Percentiles rank a stretch among this genome's conserved stretches.
Evolutionary conservation across 2,329 filamentous ascomycete species (phyloP).

Genomic region (Colletotrichum melonis): DNA sequence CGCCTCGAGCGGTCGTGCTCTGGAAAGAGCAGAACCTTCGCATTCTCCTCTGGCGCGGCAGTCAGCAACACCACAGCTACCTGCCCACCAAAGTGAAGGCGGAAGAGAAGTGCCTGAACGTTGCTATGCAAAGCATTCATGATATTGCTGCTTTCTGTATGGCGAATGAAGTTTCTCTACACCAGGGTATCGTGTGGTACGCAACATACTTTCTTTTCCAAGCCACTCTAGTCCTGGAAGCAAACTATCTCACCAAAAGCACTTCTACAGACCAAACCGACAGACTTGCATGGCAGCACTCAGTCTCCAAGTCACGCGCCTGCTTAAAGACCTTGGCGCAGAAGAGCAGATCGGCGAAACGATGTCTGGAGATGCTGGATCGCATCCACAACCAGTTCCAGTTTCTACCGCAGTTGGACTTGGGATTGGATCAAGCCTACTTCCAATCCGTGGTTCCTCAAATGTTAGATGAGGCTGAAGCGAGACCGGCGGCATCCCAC

Average conservation of each 20-base stretch:
- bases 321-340: constrained; percentile 8
- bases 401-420: constrained; percentile 4
- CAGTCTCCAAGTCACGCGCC: constrained; percentile 8
- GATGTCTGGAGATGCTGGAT: constrained; percentile 16
- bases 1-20: constrained; percentile 50
- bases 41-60: constrained; percentile 53
- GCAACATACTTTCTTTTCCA: constrained; percentile 58
- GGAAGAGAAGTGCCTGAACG: constrained; percentile 49
- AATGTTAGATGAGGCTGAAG: not conserved
- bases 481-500: not conserved
- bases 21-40: constrained; percentile 57
- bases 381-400: constrained; percentile 21
- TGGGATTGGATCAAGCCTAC: not conserved
- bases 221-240: constrained; percentile 52
- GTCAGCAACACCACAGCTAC: constrained; percentile 49
- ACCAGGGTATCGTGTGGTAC: constrained; percentile 53
- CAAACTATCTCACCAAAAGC: constrained; percentile 43
- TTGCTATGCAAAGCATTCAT: constrained; percentile 50
- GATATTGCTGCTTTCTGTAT: constrained; percentile 51
- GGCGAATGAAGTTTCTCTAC: constrained; percentile 39
- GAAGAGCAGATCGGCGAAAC: constrained; percentile 7
- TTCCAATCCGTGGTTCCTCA: not conserved
- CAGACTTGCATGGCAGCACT: constrained; percentile 18
- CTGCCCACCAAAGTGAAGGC: constrained; percentile 38
- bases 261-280: not conserved